Base-by-base conservation (phyloP, 352 stramenopile species). In the Globisporangium parvum region DNA sequence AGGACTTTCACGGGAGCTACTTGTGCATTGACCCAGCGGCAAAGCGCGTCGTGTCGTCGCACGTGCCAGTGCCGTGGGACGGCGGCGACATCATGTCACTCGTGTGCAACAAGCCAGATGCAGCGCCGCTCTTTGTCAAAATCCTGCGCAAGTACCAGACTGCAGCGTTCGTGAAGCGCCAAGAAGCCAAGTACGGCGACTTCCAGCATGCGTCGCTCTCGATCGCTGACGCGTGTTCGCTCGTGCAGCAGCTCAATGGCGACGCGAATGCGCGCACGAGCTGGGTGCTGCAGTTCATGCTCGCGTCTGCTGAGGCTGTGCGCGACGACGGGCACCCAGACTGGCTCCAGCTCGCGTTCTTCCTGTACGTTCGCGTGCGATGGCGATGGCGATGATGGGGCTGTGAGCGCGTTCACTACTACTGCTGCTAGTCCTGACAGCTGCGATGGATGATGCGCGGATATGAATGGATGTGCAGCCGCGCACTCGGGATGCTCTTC, bases 141-240 rank as follows among this genome's bases (percentile, higher is more conserved):
- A 77, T 93, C 45, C 76, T 89, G 71, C 72, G 80, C 57, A 90
- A 89, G 70, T 77, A 85, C 53, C 75, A 93, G 58, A 93, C 78
- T 0, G 39, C 35, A 4, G 63, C 64, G 2, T 93, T 91, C 41
- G 75, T 76, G 2, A 62, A 61, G 21, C 63, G 51, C 18, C 79
- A 91, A 59, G 17, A 59, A 11, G 55, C 53, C 4, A 80, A 75
- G 42, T 91, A 84, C 33, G 59, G 65, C 18, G 42, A 54, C 18
- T 85, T 85, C 47, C 51, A 78, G 51, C 71, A 88, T 48, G 81
- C 79, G 0, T 54, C 46, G 6, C 67, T 87, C 61, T 85, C 79
- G 0, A 53, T 93, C 40, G 48, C 56, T 0, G 79, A 91, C 47
- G 83, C 83, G 8, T 88, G 75, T 62, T 67, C 78, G 23, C 65